Evolutionary conservation across 164 flowering plant genomes (phyloP).

Genomic region (Brasenia schreberi): DNA sequence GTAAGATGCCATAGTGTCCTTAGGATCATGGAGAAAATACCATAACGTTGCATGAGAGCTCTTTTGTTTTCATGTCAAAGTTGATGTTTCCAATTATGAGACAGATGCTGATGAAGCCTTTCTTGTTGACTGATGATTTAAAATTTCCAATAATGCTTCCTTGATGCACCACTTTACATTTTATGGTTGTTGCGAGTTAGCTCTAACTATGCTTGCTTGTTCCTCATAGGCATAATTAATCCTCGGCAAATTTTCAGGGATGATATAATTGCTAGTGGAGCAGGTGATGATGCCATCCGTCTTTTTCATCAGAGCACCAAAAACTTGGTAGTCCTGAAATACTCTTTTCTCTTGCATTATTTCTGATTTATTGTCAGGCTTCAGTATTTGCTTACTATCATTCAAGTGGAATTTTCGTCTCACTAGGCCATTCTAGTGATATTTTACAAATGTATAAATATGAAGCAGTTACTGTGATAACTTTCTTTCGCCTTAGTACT

Average conservation of each 20-base stretch:
- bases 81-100: background rate
- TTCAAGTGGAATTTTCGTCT: background rate
- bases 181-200: background rate
- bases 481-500: background rate
- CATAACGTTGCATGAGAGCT: background rate
- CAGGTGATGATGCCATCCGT: constrained; percentile 86
- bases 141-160: background rate
- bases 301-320: constrained; percentile 58
- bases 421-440: background rate
- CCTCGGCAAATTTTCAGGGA: constrained; percentile 36
- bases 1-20: background rate
- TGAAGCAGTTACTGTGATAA: background rate
- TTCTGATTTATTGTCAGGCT: background rate
- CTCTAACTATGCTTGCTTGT: too few relatives aligned
- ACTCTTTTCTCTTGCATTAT: background rate
- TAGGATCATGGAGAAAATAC: background rate
- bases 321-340: constrained; percentile 22
- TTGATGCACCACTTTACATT: too few relatives aligned
- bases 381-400: background rate
- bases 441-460: background rate
- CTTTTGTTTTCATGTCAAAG: background rate
- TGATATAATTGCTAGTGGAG: constrained; percentile 80
- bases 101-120: too few relatives aligned
- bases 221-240: background rate
- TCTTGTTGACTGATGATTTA: background rate